phyloP scores from a whole-genome alignment of 441 rosid genomes.

The Pelargonium cotyledonis region DNA sequence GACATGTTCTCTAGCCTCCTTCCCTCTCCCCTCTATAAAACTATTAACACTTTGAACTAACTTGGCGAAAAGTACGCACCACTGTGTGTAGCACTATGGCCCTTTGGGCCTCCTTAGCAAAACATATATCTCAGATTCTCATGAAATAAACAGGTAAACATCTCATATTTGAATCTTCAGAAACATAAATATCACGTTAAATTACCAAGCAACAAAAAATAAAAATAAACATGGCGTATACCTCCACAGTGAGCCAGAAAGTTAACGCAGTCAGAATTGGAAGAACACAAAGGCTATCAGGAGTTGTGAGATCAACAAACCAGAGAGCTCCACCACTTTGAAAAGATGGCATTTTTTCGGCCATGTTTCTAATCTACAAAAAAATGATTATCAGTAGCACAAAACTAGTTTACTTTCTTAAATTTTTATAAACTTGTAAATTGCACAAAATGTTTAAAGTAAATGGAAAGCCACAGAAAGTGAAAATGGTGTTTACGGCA shows the following conservation, averaged over 20 bases:
- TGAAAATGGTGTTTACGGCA: constrained; percentile 31
- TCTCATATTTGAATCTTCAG: neutral
- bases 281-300: constrained; percentile 40
- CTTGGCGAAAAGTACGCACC: too few relatives aligned
- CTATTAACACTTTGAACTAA: too few relatives aligned
- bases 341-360: constrained; percentile 50
- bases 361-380: constrained; percentile 43
- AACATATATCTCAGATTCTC: neutral
- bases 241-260: constrained; percentile 46
- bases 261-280: constrained; percentile 42
- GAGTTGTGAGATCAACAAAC: constrained; percentile 44
- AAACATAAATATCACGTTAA: neutral
- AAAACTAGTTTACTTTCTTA: neutral
- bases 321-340: constrained; percentile 48
- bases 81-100: too few relatives aligned
- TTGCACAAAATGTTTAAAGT: neutral
- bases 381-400: constrained; percentile 7
- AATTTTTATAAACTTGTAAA: neutral
- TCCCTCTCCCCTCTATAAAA: too few relatives aligned
- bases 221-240: constrained; percentile 14
- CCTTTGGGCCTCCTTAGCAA: too few relatives aligned
- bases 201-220: neutral
- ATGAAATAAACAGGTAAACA: neutral
- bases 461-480: neutral
- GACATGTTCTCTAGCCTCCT: too few relatives aligned